Evolutionary conservation across 139 green algal genomes (phyloP).

Genomic region (Trebouxia sp.): DNA sequence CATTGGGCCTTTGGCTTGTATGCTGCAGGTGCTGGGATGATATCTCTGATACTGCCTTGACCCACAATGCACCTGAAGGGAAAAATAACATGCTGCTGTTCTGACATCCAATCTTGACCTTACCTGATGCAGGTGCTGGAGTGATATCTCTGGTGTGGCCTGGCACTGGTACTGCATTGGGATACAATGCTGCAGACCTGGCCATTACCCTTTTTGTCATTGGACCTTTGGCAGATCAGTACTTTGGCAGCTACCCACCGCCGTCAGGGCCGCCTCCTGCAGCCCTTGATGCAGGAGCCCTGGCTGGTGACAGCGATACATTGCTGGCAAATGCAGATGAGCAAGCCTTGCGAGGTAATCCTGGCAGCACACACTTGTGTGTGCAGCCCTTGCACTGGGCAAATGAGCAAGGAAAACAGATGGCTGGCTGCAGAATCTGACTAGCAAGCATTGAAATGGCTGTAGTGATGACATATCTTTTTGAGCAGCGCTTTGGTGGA

Average conservation of each 20-base stretch:
- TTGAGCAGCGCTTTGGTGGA: no score
- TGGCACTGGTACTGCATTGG: neutral
- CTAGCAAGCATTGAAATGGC: no score
- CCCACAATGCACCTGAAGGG: no score
- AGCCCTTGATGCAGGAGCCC: neutral
- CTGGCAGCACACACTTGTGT: no score
- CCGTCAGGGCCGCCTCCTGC: neutral
- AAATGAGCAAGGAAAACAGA: no score
- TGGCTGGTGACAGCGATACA: neutral
- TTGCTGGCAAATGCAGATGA: neutral
- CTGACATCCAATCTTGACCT: no score
- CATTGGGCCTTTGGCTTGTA: no score
- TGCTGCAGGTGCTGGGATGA: no score
- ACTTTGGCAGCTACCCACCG: neutral
- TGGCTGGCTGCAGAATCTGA: neutral
- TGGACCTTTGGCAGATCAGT: neutral
- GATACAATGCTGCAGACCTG: slow-evolving; percentile 9
- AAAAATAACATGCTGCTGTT: no score
- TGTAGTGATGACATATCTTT: no score
- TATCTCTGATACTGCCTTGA: no score
- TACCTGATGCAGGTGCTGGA: neutral
- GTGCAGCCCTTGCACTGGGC: no score
- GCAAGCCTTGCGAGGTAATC: neutral
- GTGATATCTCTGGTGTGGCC: neutral
- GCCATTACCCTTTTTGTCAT: neutral